Conservation (phyloP, 2,329 filamentous ascomycete genomes). For the Bretziella fagacearum region DNA sequence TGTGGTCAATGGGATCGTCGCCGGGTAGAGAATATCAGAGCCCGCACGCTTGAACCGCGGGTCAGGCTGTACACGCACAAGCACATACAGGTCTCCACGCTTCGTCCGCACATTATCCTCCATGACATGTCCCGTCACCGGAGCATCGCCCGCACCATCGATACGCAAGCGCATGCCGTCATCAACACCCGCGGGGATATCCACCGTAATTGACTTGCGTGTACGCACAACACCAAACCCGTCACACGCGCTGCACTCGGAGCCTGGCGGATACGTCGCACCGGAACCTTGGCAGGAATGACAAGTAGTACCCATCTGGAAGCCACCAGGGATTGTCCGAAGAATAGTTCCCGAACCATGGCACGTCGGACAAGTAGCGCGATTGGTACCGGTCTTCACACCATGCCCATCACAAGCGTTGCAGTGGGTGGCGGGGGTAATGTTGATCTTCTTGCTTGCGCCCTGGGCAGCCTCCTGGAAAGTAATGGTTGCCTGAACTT, state of each 20-base stretch:
- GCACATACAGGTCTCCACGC: constrained; percentile 79
- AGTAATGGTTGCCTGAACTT: constrained; percentile 79
- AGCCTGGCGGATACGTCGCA: constrained; percentile 55
- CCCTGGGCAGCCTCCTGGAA: constrained; percentile 96
- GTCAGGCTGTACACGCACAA: constrained; percentile 77
- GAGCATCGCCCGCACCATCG: constrained; percentile 71
- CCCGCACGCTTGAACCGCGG: constrained; percentile 76
- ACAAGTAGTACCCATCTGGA: constrained; percentile 91
- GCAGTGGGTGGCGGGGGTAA: constrained; percentile 68
- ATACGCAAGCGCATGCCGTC: constrained; percentile 88
- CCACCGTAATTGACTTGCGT: constrained; percentile 65
- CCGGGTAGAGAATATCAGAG: constrained; percentile 83
- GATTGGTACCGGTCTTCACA: constrained; percentile 62
- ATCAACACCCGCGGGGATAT: constrained; percentile 90
- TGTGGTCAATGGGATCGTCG: constrained; percentile 79
- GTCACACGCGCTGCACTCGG: constrained; percentile 61
- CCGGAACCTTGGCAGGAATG: constrained; percentile 65
- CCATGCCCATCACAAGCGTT: constrained; percentile 70
- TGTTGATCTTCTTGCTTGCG: constrained; percentile 68
- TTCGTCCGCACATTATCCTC: constrained; percentile 42
- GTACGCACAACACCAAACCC: constrained; percentile 77
- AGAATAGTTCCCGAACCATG: constrained; percentile 74
- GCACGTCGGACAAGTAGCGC: constrained; percentile 59
- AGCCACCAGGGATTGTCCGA: constrained; percentile 79
- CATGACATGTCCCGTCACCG: constrained; percentile 53